Evolutionary conservation across 345 rosid species (phyloP).

Genomic region (Pugionium dolabratum): DNA sequence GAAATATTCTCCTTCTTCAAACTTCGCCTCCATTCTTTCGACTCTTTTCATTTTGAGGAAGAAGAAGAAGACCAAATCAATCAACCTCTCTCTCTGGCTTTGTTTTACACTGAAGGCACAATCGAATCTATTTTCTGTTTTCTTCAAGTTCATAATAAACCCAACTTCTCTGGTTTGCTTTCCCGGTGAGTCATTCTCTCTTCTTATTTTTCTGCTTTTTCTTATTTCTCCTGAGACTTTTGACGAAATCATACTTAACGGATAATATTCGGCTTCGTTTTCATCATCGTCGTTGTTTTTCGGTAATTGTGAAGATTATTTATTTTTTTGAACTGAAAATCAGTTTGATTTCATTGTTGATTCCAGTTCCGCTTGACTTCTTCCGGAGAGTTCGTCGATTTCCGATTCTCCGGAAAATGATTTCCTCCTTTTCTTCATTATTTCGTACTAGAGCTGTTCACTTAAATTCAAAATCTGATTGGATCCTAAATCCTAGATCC

Average conservation of each 20-base stretch:
- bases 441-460: background rate
- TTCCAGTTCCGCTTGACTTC: conserved; percentile 14
- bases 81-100: background rate
- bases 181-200: conserved; percentile 33
- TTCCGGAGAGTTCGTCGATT: background rate
- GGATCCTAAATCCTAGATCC: conserved; percentile 10
- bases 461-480: conserved; percentile 20
- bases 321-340: background rate
- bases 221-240: background rate
- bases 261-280: background rate
- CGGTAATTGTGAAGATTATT: background rate
- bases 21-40: conserved; percentile 34
- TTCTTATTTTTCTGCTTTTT: background rate
- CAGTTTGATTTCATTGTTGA: conserved; percentile 1
- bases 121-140: conserved; percentile 21
- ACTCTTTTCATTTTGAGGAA: conserved; percentile 28
- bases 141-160: conserved; percentile 19
- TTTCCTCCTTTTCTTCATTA: conserved; percentile 4
- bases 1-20: conserved; percentile 38
- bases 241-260: background rate
- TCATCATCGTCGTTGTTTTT: background rate
- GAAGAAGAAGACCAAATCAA: background rate
- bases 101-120: background rate
- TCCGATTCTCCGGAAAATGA: background rate
- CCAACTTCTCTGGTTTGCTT: conserved; percentile 20